A percentile compares a stretch with the other conserved stretches of the same genome.
Evolutionary conservation across 768 basidiomycete genomes (phyloP).

Genomic region (Mycena belliarum): DNA sequence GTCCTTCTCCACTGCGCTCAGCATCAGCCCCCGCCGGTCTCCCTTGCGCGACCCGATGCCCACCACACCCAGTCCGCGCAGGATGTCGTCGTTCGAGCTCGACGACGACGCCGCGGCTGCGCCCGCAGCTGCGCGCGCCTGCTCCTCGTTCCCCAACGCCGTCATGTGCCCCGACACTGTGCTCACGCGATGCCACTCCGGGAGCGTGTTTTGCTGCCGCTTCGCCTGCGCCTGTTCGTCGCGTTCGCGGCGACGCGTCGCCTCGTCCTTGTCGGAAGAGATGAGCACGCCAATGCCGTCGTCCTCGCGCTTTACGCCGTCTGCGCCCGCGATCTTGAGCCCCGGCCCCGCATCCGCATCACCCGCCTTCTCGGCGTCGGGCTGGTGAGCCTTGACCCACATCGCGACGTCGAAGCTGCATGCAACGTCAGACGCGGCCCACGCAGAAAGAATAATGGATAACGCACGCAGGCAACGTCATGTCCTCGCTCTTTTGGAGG

Average conservation of each 20-base stretch:
- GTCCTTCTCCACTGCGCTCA: conserved; percentile 9
- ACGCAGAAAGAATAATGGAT: neutral
- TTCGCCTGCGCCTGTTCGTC: conserved; percentile 84
- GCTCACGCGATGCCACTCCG: conserved; percentile 94
- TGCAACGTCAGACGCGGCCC: conserved; percentile 7
- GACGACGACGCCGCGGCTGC: conserved; percentile 31
- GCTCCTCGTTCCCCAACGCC: conserved; percentile 78
- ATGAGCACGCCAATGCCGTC: conserved; percentile 86
- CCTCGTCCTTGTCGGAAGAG: conserved; percentile 87
- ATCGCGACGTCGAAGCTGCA: conserved; percentile 76
- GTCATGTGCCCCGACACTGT: conserved; percentile 94
- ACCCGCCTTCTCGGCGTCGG: conserved; percentile 63
- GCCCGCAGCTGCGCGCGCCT: conserved; percentile 47
- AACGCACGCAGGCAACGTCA: conserved; percentile 80
- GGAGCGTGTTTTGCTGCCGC: conserved; percentile 87
- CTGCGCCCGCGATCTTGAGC: conserved; percentile 75
- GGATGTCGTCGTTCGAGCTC: conserved; percentile 68
- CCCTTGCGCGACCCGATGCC: conserved; percentile 35
- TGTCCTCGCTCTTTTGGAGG: conserved; percentile 84
- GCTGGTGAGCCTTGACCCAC: conserved; percentile 78
- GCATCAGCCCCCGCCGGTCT: conserved; percentile 19
- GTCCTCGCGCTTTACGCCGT: conserved; percentile 58
- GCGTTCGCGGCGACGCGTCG: conserved; percentile 67
- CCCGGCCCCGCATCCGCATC: conserved; percentile 51
- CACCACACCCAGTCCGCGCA: conserved; percentile 66